phyloP scores from a whole-genome alignment of 2,329 filamentous ascomycete genomes.

The Claviceps purpurea region DNA sequence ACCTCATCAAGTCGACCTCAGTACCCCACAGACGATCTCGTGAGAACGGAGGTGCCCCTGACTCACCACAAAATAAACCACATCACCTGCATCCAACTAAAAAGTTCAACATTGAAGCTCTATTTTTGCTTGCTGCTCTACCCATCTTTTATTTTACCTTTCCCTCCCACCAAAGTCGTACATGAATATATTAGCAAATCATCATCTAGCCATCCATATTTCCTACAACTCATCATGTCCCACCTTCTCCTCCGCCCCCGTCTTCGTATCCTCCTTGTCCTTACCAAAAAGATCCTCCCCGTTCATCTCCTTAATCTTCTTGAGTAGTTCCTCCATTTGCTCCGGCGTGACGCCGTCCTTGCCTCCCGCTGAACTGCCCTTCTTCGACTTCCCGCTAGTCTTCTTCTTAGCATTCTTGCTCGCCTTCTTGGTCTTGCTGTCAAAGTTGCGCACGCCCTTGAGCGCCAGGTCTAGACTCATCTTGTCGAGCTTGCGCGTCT shows the following conservation, averaged over 20 bases:
- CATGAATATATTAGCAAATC: neutral
- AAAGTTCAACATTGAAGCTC: neutral
- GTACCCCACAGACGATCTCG: no score
- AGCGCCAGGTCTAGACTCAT: constrained; percentile 56
- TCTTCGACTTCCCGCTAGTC: constrained; percentile 24
- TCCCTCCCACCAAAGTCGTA: neutral
- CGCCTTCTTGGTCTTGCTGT: constrained; percentile 27
- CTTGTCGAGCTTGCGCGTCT: constrained; percentile 59
- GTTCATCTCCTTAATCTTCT: constrained; percentile 20
- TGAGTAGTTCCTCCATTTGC: constrained; percentile 30
- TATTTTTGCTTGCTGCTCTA: constrained; percentile 1
- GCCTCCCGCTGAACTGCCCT: constrained; percentile 24
- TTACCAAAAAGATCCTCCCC: constrained; percentile 15
- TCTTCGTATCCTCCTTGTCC: constrained; percentile 10
- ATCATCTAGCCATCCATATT: neutral
- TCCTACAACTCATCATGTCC: constrained; percentile 24
- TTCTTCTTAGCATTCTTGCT: constrained; percentile 20
- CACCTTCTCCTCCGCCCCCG: constrained; percentile 8
- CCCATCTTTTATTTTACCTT: neutral
- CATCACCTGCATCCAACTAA: no score
- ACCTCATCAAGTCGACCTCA: no score
- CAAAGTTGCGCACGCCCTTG: constrained; percentile 44
- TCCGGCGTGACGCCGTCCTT: constrained; percentile 21
- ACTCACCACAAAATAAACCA: no score
- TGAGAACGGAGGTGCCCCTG: no score